These are phyloP conservation scores for Hymenoscyphus occultus DNA, from an alignment of 2,329 filamentous ascomycete species.

Conservation along the genomic window DNA sequence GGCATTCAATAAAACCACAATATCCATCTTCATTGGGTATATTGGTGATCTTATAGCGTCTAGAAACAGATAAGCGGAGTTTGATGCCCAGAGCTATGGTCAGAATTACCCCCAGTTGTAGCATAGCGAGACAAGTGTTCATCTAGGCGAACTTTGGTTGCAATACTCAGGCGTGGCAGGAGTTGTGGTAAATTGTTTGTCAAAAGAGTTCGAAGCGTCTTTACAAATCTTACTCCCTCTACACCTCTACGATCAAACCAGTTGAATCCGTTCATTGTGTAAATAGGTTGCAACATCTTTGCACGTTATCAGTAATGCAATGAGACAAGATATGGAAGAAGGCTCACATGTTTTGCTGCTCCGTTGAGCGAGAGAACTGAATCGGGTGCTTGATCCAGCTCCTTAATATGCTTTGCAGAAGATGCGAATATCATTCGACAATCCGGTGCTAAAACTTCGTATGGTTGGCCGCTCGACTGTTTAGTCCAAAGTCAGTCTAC, in stretches of 20 bases:
- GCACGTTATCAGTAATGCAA: no score
- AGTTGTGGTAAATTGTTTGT: constrained; percentile 17
- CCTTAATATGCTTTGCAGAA: no score
- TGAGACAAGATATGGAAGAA: no score
- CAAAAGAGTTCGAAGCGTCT: constrained; percentile 14
- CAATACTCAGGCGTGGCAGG: constrained; percentile 9
- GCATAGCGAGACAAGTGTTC: not conserved
- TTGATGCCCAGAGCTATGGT: no score
- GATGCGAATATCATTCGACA: no score
- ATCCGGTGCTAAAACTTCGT: no score
- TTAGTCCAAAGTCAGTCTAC: no score
- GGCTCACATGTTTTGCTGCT: no score
- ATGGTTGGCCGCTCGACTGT: no score
- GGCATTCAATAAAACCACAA: constrained; percentile 2
- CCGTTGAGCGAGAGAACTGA: no score
- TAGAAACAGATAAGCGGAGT: not conserved
- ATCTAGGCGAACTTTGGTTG: not conserved
- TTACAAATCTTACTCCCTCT: constrained; percentile 15
- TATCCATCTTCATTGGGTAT: not conserved
- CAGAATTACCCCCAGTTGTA: no score
- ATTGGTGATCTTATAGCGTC: not conserved
- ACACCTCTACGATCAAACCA: constrained; percentile 16
- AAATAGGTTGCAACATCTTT: constrained; percentile 16
- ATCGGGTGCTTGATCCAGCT: no score
- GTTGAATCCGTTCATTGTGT: constrained; percentile 20